Evolutionary conservation across 1,284 basidiomycete genomes (phyloP).

Genomic region (Volvariella volvacea): DNA sequence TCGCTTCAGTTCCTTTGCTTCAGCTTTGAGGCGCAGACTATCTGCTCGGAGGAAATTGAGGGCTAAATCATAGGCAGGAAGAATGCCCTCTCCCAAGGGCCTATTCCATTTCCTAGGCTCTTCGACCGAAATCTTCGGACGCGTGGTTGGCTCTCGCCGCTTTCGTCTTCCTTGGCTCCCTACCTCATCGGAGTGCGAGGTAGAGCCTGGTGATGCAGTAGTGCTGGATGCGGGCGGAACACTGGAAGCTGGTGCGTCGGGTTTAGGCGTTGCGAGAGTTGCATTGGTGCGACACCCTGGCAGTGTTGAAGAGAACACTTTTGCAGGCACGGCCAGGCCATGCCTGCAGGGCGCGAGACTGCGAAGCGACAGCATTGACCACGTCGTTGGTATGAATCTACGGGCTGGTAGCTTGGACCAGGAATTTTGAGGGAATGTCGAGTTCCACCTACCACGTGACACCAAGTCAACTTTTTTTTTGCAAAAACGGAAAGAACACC

Average conservation of each 20-base stretch:
- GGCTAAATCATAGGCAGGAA: slow-evolving; percentile 83
- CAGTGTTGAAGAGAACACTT: too few relatives aligned
- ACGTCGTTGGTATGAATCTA: too few relatives aligned
- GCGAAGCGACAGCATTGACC: too few relatives aligned
- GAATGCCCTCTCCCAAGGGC: slow-evolving; percentile 58
- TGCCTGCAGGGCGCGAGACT: too few relatives aligned
- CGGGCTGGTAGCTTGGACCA: too few relatives aligned
- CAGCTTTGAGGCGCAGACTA: slow-evolving; percentile 30
- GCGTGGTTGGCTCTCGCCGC: slow-evolving; percentile 16
- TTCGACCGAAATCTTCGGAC: slow-evolving; percentile 44
- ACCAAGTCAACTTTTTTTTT: too few relatives aligned
- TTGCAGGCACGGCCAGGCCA: too few relatives aligned
- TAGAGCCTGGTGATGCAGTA: slow-evolving; percentile 1
- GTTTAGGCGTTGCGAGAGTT: slow-evolving; percentile 11
- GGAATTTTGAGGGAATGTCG: slow-evolving; percentile 11
- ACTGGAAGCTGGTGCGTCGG: slow-evolving; percentile 6
- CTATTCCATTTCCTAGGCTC: slow-evolving; percentile 56
- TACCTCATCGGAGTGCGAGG: background rate
- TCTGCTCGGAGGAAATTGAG: slow-evolving; percentile 58
- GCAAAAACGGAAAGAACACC: too few relatives aligned
- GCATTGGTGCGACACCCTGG: slow-evolving; percentile 13
- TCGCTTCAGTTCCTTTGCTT: slow-evolving; percentile 24
- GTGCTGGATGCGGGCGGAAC: slow-evolving; percentile 8
- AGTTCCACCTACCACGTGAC: too few relatives aligned
- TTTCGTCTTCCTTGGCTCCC: slow-evolving; percentile 16